These are phyloP conservation scores for Diaporthe eres DNA, from an alignment of 2,329 filamentous ascomycete species.

Conservation along the genomic window DNA sequence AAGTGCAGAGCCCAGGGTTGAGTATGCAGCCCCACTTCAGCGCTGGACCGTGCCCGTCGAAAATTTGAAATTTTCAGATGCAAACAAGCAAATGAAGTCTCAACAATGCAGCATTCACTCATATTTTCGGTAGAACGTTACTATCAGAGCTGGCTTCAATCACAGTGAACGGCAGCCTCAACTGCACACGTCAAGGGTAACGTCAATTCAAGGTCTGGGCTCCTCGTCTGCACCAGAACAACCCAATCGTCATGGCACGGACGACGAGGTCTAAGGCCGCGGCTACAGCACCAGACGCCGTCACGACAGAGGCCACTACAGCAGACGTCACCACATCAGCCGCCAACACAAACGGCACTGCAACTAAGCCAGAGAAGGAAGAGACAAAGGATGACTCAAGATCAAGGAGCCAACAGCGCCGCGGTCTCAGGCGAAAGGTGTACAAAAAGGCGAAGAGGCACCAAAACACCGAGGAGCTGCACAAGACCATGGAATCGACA, in stretches of 20 bases:
- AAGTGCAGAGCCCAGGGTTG: neutral
- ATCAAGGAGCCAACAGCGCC: slow-evolving; percentile 19
- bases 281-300: slow-evolving; percentile 10
- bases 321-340: neutral
- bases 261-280: slow-evolving; percentile 17
- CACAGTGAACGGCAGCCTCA: neutral
- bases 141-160: neutral
- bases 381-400: slow-evolving; percentile 21
- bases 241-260: slow-evolving; percentile 28
- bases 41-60: slow-evolving; percentile 38
- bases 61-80: slow-evolving; percentile 38
- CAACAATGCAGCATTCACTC: slow-evolving; percentile 7
- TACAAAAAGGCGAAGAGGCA: slow-evolving; percentile 31
- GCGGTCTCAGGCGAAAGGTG: slow-evolving; percentile 17
- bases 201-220: neutral
- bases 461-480: slow-evolving; percentile 16
- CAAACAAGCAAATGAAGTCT: slow-evolving; percentile 7
- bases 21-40: slow-evolving; percentile 25
- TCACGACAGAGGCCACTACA: neutral
- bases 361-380: slow-evolving; percentile 13
- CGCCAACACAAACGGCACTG: neutral
- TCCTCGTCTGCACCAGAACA: neutral
- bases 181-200: neutral
- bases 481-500: slow-evolving; percentile 19
- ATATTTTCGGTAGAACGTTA: neutral